These are phyloP conservation scores for Lepidopterella palustris DNA, from an alignment of 495 filamentous ascomycete genomes.

Conservation along the genomic window DNA sequence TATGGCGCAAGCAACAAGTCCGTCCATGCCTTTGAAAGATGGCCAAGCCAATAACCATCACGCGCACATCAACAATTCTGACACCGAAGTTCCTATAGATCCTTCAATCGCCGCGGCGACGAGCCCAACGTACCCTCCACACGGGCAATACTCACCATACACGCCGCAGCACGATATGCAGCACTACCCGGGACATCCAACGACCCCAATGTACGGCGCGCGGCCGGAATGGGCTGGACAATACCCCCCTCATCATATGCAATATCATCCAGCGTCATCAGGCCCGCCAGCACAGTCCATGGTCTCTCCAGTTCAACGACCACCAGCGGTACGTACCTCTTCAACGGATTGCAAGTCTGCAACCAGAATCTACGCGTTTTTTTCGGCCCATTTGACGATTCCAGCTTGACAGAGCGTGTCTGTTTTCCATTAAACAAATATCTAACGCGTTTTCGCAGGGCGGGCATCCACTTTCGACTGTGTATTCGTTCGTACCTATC, in stretches of 20 bases:
- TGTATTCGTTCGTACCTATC: conserved; percentile 98
- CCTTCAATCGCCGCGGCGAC: conserved; percentile 88
- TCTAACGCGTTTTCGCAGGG: conserved; percentile 29
- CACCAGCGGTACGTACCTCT: conserved; percentile 33
- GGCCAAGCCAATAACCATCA: conserved; percentile 61
- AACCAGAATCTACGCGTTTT: background rate
- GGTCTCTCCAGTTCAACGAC: conserved; percentile 35
- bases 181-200: conserved; percentile 49
- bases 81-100: conserved; percentile 98
- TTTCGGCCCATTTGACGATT: too few species aligned
- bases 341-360: background rate
- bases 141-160: conserved; percentile 74
- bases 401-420: conserved; percentile 18
- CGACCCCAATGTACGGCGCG: conserved; percentile 51
- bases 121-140: conserved; percentile 81
- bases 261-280: conserved; percentile 54
- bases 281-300: conserved; percentile 32
- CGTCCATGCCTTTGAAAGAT: conserved; percentile 78
- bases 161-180: conserved; percentile 82
- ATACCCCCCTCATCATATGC: conserved; percentile 62
- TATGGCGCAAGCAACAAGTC: conserved; percentile 98
- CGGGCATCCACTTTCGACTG: conserved; percentile 50
- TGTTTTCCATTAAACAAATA: background rate
- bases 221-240: conserved; percentile 71
- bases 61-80: conserved; percentile 73